Conservation (phyloP, 2,329 filamentous ascomycete genomes). For the Beauveria australis region DNA sequence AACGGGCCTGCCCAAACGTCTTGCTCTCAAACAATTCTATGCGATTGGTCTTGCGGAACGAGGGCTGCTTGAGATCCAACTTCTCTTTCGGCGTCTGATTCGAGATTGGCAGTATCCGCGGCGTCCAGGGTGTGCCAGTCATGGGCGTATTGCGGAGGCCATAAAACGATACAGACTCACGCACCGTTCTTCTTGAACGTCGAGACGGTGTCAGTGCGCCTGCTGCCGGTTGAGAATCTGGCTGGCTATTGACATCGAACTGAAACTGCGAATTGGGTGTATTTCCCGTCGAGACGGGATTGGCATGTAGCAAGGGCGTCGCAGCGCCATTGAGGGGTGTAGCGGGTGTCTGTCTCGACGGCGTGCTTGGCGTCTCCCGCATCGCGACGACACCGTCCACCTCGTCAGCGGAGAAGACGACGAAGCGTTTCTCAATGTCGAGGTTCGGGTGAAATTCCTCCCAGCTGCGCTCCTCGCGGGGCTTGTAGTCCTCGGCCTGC, state of each 20-base stretch:
- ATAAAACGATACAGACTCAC: constrained; percentile 46
- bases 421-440: constrained; percentile 75
- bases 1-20: constrained; percentile 74
- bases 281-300: constrained; percentile 34
- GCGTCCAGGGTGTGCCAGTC: constrained; percentile 41
- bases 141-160: constrained; percentile 38
- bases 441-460: constrained; percentile 96
- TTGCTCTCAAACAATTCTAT: constrained; percentile 77
- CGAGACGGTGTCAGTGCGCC: constrained; percentile 24
- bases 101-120: constrained; percentile 64
- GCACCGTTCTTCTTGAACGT: constrained; percentile 35
- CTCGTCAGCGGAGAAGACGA: constrained; percentile 72
- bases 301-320: constrained; percentile 39
- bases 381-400: constrained; percentile 65
- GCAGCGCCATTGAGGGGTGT: constrained; percentile 34
- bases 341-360: constrained; percentile 27
- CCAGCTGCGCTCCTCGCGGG: constrained; percentile 91
- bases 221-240: constrained; percentile 18
- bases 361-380: constrained; percentile 33
- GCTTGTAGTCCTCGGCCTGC: constrained; percentile 94
- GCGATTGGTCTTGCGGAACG: constrained; percentile 69
- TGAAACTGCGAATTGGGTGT: constrained; percentile 31
- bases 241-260: constrained; percentile 12
- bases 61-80: constrained; percentile 67
- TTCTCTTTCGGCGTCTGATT: constrained; percentile 75